A percentile compares a stretch with the other conserved stretches of the same genome.
phyloP scores from a whole-genome alignment of 805 yeast genomes.

The Wickerhamomyces mucosus region DNA sequence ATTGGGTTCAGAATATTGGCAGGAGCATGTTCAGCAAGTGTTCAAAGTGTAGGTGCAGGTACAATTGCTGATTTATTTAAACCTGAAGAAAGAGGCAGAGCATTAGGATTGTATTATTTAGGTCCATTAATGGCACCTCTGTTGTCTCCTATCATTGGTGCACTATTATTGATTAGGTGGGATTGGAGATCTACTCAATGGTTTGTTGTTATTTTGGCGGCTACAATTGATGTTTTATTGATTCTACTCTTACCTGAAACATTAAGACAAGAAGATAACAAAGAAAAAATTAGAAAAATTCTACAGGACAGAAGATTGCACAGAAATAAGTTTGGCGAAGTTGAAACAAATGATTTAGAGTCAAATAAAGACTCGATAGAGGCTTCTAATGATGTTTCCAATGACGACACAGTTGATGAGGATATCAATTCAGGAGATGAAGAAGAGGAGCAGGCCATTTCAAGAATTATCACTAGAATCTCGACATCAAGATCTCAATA shows the following conservation, averaged over 20 bases:
- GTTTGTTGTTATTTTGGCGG: conserved; percentile 65
- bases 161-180: conserved; percentile 59
- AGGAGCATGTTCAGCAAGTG: conserved; percentile 80
- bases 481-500: conserved; percentile 13
- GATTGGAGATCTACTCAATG: conserved; percentile 90
- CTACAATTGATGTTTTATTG: conserved; percentile 38
- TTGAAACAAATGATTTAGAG: conserved; percentile 1
- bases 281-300: conserved; percentile 38
- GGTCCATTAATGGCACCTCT: conserved; percentile 80
- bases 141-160: conserved; percentile 72
- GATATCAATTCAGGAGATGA: conserved; percentile 1
- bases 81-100: conserved; percentile 62
- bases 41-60: conserved; percentile 87
- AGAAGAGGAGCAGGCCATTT: conserved; percentile 5
- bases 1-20: conserved; percentile 61
- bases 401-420: conserved; percentile 4
- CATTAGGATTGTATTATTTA: conserved; percentile 71
- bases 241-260: conserved; percentile 69
- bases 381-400: conserved; percentile 2
- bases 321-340: conserved; percentile 2
- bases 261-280: conserved; percentile 43
- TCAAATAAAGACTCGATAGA: too few species aligned
- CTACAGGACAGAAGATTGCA: conserved; percentile 28
- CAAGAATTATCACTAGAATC: conserved; percentile 13
- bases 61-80: conserved; percentile 67